These are phyloP conservation scores for Salmacisia buchloeana DNA, from an alignment of 1,284 basidiomycete species.

Conservation along the genomic window DNA sequence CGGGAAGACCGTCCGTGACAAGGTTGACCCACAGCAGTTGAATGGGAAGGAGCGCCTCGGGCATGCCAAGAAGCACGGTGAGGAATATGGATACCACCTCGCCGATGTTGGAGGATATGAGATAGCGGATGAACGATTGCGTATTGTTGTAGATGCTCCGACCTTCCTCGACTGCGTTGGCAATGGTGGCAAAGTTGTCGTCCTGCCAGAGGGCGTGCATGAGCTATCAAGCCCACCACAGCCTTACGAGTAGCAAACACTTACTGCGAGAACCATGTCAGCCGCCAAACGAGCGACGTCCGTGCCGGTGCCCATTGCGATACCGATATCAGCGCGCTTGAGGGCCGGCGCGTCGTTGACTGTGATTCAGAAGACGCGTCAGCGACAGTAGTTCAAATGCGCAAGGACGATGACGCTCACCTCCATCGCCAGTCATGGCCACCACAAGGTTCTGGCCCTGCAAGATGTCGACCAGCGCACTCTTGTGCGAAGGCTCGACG, in stretches of 20 bases:
- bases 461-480: constrained; percentile 87
- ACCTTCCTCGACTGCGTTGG: constrained; percentile 69
- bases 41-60: constrained; percentile 93
- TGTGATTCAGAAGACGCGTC: constrained; percentile 53
- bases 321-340: constrained; percentile 53
- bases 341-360: constrained; percentile 55
- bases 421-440: constrained; percentile 66
- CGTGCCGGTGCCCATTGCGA: constrained; percentile 54
- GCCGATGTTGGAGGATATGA: constrained; percentile 91
- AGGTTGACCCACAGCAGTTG: constrained; percentile 76
- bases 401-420: neutral
- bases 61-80: constrained; percentile 94
- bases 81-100: constrained; percentile 97
- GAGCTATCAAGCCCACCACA: too few relatives aligned
- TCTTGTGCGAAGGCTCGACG: constrained; percentile 93
- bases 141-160: constrained; percentile 98
- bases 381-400: neutral
- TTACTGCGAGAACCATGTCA: constrained; percentile 53
- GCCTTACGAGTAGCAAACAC: too few relatives aligned
- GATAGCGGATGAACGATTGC: constrained; percentile 85
- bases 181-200: constrained; percentile 55
- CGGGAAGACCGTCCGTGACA: constrained; percentile 75
- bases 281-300: constrained; percentile 53
- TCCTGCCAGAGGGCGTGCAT: constrained; percentile 29
- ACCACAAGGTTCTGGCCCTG: constrained; percentile 87